Evolutionary conservation across 192 early-diverging fungal species (phyloP).

Genomic region (Coemansia sp.): DNA sequence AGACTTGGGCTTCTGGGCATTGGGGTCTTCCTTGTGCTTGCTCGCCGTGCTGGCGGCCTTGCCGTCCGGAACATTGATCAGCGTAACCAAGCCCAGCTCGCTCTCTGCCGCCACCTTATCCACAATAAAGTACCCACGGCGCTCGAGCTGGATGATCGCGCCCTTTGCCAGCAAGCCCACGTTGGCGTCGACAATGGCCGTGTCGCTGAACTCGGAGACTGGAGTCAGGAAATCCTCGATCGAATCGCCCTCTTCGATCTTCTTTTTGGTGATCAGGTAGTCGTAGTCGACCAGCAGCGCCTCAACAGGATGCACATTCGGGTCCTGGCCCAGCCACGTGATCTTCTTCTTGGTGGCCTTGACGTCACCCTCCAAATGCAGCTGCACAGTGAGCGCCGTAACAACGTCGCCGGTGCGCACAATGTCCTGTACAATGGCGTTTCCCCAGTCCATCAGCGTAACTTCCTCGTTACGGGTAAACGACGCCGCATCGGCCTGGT

Average conservation of each 20-base stretch:
- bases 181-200: slow-evolving; percentile 69
- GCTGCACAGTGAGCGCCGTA: slow-evolving; percentile 60
- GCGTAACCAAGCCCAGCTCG: slow-evolving; percentile 57
- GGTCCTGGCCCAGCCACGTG: slow-evolving; percentile 81
- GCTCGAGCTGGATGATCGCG: slow-evolving; percentile 95
- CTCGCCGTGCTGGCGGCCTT: slow-evolving; percentile 70
- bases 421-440: slow-evolving; percentile 82
- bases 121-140: slow-evolving; percentile 92
- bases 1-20: neutral
- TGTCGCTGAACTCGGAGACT: slow-evolving; percentile 74
- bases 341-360: slow-evolving; percentile 99
- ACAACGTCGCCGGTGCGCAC: slow-evolving; percentile 63
- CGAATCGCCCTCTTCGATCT: slow-evolving; percentile 90
- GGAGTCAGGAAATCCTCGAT: slow-evolving; percentile 81
- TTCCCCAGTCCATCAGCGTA: slow-evolving; percentile 99
- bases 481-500: slow-evolving; percentile 81
- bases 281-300: slow-evolving; percentile 87
- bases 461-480: slow-evolving; percentile 86
- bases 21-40: slow-evolving; percentile 54
- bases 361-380: slow-evolving; percentile 93
- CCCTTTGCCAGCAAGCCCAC: slow-evolving; percentile 60
- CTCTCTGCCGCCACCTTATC: slow-evolving; percentile 62
- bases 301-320: slow-evolving; percentile 62
- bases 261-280: slow-evolving; percentile 97
- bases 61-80: slow-evolving; percentile 93